Evolutionary conservation across 129 eudicot species (phyloP), one percentile per base, ranked within the genome.

Genomic region (Flaveria brownii): DNA sequence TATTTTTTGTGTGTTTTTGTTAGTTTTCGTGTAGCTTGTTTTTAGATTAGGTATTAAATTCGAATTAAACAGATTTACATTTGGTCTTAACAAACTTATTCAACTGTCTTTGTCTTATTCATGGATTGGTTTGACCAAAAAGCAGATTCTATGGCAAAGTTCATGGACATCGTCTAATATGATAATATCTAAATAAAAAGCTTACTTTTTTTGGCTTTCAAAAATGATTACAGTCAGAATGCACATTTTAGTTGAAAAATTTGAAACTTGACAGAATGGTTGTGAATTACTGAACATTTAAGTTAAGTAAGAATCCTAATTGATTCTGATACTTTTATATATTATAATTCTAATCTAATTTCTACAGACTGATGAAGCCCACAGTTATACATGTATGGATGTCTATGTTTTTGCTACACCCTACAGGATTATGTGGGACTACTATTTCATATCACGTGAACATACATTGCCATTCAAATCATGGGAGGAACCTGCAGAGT

Each of bases 361-460:
- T 20, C 56, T 52, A 28, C 90, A 95, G 99, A 91, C 99, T 18
- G 84, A 84, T 68, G 91, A 86, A 70, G 97, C 97, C 15, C 97
- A 91, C 75, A 95, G 97, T 81, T 95, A 97, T 96, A 85, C 97
- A 43, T 95, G 99, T 81, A 87, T 95, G 96, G 99, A 95, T 86
- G 88, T 95, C 54, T 95, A 95, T 77, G 99, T 95, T 23, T 95
- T 95, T 69, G 97, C 99, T 18, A 95, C 99, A 45, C 99, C 99
- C 9, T 95, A 95, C 82, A 85, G 99, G 76, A 75, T 95, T 78
- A 89, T 96, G 45, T 95, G 99, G 99, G 99, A 95, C 66, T 95
- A 91, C 84, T 95, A 95, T 84, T 95, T 95, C 63, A 57, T 88
- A 10, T 90, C 94, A 45, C 87, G 87, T 17, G 88, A 91, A 47